A percentile compares a stretch with the other conserved stretches of the same genome.
Evolutionary conservation across 345 rosid genomes (phyloP).

Genomic region (Noccaea bulbosa): DNA sequence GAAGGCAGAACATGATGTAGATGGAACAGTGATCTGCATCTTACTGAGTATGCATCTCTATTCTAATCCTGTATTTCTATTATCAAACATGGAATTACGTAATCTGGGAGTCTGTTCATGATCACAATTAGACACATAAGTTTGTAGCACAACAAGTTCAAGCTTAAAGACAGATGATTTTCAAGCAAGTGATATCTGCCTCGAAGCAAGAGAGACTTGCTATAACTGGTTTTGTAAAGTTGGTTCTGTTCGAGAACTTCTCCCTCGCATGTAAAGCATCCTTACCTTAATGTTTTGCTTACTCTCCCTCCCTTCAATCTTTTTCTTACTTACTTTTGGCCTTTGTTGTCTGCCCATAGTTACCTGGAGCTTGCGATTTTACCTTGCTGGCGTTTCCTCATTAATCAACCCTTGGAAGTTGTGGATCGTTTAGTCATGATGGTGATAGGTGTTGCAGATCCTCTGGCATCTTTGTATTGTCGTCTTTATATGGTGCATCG

Average conservation of each 20-base stretch:
- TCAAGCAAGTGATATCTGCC: conserved; percentile 61
- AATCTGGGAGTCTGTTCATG: conserved; percentile 18
- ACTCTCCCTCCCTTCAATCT: conserved; percentile 8
- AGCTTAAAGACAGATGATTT: conserved; percentile 62
- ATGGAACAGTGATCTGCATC: conserved; percentile 55
- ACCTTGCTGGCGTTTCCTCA: conserved; percentile 88
- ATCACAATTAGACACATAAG: conserved; percentile 12
- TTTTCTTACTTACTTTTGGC: conserved; percentile 1
- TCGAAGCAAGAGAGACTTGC: conserved; percentile 90
- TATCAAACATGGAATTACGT: conserved; percentile 48
- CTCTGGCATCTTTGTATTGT: conserved; percentile 80
- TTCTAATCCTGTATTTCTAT: background rate
- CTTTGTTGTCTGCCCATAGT: conserved; percentile 48
- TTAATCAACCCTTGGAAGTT: conserved; percentile 55
- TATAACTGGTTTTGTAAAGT: conserved; percentile 92
- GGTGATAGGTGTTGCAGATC: conserved; percentile 89
- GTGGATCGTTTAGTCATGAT: conserved; percentile 73
- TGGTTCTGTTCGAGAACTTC: conserved; percentile 82
- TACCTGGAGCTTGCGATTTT: conserved; percentile 87
- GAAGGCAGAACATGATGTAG: conserved; percentile 77
- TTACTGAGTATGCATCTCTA: conserved; percentile 59
- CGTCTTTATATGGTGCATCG: conserved; percentile 75
- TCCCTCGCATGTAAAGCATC: conserved; percentile 80
- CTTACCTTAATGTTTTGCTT: conserved; percentile 15
- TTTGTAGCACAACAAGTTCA: conserved; percentile 25